Base-by-base conservation (phyloP, 2,329 filamentous ascomycete genomes). In the Hypoxylon rubiginosum region DNA sequence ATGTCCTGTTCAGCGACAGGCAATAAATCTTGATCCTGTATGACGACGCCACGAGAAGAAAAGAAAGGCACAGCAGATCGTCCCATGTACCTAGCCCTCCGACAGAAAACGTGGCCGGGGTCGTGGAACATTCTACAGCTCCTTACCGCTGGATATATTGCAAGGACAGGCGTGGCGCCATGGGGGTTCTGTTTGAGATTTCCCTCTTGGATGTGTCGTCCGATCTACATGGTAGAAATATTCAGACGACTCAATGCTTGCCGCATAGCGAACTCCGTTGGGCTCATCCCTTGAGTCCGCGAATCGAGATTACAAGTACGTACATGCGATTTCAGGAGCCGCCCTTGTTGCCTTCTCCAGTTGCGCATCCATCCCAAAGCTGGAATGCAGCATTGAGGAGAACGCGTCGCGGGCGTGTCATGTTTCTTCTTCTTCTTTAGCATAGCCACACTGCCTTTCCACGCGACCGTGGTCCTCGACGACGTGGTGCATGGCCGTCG, bases 151-250 rank as follows among this genome's bases (percentile, higher is more conserved):
- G 61, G 26, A 52, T 32, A 55, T 57, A 69, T 67, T 69, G 39
- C 56, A 66, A 68, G 66, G 66, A 69, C 48, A 65, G 57, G 30
- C 56, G 55, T 64, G 54, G 62, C 66, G 64, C 59, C 57, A 52
- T 9, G 13, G 21, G 55, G 63, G 55, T 34, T n/a, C 24, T 57
- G 69, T 71, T 67, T 71, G 64, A 67, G 62, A 64, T 61, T 17
- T 65, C 55, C n/a, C n/a, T n/a, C n/a, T 55, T 62, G 39, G 34
- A 41, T 15, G 58, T 7, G 48, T 19, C 50, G 66, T 39, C 45
- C 34, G 55, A 64, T 51, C 48, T 61, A 62, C 45, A 69, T 59
- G 6, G 30, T 3, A 15, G 11, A 51, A 58, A 58, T 36, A n/a
- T n/a, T 36, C 56, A 34, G 58, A 56, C 54, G 58, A 41, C 19